Conservation (phyloP, 352 stramenopile species). For the Phytophthora pini region DNA sequence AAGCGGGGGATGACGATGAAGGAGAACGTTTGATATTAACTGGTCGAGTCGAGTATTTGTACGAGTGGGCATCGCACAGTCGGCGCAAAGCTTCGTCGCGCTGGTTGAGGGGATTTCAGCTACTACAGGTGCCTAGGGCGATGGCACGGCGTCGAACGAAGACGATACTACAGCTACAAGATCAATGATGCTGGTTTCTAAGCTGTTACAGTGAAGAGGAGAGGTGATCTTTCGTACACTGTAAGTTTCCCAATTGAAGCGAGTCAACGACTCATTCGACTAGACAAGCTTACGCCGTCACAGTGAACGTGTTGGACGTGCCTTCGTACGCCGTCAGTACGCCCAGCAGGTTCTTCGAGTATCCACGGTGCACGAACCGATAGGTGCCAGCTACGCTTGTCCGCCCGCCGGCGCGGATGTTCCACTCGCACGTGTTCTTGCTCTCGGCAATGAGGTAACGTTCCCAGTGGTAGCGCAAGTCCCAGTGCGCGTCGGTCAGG, state of each 20-base stretch:
- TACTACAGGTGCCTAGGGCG: conserved; percentile 11
- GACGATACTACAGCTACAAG: background rate
- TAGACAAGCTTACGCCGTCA: background rate
- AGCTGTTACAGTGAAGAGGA: no score
- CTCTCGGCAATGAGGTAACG: no score
- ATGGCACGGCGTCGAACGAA: conserved; percentile 1
- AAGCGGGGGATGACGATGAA: conserved; percentile 19
- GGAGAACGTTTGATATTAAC: conserved; percentile 30
- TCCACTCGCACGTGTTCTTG: no score
- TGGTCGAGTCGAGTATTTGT: conserved; percentile 37
- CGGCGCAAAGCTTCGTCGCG: background rate
- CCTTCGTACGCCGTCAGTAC: background rate
- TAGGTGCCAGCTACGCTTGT: conserved; percentile 43
- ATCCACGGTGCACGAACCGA: conserved; percentile 47
- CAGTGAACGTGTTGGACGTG: background rate
- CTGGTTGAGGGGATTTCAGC: conserved; percentile 9
- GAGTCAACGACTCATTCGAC: background rate
- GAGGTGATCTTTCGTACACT: no score
- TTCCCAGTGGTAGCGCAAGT: no score
- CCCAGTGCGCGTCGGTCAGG: no score
- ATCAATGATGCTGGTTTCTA: background rate
- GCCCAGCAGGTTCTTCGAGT: background rate
- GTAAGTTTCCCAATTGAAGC: background rate
- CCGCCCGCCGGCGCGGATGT: conserved; percentile 10
- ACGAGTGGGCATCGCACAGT: conserved; percentile 24